phyloP scores from a whole-genome alignment of 768 basidiomycete species.

The Podaxis sp. region DNA sequence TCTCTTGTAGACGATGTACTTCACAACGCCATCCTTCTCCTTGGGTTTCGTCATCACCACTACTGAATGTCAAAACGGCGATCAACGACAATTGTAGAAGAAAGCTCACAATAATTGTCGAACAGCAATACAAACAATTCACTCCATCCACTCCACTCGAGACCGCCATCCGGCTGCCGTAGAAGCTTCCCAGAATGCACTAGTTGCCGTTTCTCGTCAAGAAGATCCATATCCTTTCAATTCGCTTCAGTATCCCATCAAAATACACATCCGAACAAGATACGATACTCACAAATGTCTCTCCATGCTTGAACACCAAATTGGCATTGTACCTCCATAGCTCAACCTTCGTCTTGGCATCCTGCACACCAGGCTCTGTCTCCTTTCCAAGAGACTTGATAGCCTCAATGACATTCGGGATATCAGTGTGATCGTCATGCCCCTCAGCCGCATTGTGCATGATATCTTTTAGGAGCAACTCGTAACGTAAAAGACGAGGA shows the following conservation, averaged over 20 bases:
- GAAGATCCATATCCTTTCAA: constrained; percentile 77
- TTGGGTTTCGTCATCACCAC: constrained; percentile 78
- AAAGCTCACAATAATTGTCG: constrained; percentile 83
- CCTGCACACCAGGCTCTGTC: constrained; percentile 81
- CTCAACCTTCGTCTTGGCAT: constrained; percentile 86
- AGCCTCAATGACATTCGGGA: constrained; percentile 84
- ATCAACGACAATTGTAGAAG: background rate
- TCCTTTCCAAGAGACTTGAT: constrained; percentile 86
- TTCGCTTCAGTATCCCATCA: background rate
- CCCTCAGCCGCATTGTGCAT: constrained; percentile 68
- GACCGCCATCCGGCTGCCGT: constrained; percentile 78
- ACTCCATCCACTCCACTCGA: constrained; percentile 77
- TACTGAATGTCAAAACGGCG: constrained; percentile 27
- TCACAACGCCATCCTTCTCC: constrained; percentile 61
- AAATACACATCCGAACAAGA: background rate
- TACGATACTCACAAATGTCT: constrained; percentile 46
- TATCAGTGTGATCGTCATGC: constrained; percentile 79
- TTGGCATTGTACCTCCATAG: constrained; percentile 84
- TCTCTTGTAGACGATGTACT: constrained; percentile 75
- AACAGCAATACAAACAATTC: constrained; percentile 89
- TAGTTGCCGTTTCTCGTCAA: constrained; percentile 80
- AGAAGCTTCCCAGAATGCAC: constrained; percentile 81
- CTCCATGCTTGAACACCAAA: constrained; percentile 77
- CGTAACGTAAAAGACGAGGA: constrained; percentile 85
- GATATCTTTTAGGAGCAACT: constrained; percentile 79